Base-by-base conservation (phyloP, 1,284 basidiomycete genomes). In the Ustilago hordei region DNA sequence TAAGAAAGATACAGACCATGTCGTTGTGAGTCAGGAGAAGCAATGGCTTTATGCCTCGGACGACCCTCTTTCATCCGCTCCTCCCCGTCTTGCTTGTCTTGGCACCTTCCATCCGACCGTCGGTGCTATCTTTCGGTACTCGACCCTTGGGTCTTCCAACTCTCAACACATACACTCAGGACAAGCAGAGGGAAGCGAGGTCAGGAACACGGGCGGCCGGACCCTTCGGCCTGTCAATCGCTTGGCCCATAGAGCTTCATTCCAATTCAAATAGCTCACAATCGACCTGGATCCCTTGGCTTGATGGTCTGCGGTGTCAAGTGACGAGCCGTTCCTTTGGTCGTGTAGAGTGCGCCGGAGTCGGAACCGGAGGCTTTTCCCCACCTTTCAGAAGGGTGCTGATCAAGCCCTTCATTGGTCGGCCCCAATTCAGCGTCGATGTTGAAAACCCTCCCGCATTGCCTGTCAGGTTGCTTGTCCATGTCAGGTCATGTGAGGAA, bases 1-100 rank as follows among this genome's bases (percentile, higher is more conserved):
- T 28, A 28, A 28, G 23, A 28, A 28, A 28, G 23, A 28, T 28
- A 28, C 23, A 28, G 23, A 28, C 23, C 23, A 28, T 28, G 23
- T 28, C 23, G 23, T 28, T 28, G 23, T 28, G 23, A 28, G 23
- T 28, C 23, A 28, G 23, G 23, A 28, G 23, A 28, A 2, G 19
- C 48, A 13, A 28, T 28, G 23, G 23, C 48, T 13, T 28, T 32
- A 39, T 47, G 63, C 54, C 60, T 70, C 68, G 62, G 68, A 61
- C 28, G 58, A 61, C 39, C 28, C 54, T 64, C 48, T 61, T 70
- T 58, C 68, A 60, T 64, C 43, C 68, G 67, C 59, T 38, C 62
- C 50, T 31, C 47, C 23, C 58, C 54, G 34, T 47, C 28, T 17
- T n/a, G 19, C 23, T 45, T 53, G 54, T 64, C 62, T 70, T 70